phyloP scores from a whole-genome alignment of 2,329 filamentous ascomycete genomes.

The Septoria petroselini region DNA sequence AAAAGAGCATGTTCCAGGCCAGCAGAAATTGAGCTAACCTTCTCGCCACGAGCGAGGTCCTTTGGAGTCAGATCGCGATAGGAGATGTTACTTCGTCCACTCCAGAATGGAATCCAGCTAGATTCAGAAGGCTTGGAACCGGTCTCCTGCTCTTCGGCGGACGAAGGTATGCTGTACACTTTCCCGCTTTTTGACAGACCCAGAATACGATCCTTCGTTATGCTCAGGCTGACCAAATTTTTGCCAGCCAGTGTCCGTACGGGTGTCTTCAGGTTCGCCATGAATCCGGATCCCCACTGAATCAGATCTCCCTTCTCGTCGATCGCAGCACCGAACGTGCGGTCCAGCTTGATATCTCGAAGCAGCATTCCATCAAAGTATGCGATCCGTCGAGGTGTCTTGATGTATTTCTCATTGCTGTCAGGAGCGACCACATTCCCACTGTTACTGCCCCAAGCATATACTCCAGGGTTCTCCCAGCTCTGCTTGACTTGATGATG shows the following conservation, averaged over 20 bases:
- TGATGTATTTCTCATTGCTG: constrained; percentile 72
- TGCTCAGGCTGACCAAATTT: constrained; percentile 68
- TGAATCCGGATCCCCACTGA: constrained; percentile 84
- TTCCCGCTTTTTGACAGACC: constrained; percentile 70
- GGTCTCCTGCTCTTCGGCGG: constrained; percentile 65
- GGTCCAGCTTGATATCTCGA: constrained; percentile 81
- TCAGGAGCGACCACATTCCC: constrained; percentile 83
- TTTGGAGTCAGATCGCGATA: constrained; percentile 70
- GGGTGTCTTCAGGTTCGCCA: constrained; percentile 61
- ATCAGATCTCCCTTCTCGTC: constrained; percentile 83
- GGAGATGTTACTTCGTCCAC: constrained; percentile 55
- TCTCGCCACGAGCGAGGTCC: constrained; percentile 66
- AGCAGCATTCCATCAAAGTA: constrained; percentile 84
- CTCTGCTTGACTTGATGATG: constrained; percentile 84
- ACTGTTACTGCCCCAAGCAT: constrained; percentile 86
- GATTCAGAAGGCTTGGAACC: constrained; percentile 63
- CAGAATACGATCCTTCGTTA: constrained; percentile 80
- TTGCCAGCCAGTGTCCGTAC: constrained; percentile 74
- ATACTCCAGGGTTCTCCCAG: constrained; percentile 79
- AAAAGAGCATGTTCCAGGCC: constrained; percentile 85
- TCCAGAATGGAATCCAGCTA: constrained; percentile 75
- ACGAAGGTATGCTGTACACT: constrained; percentile 81
- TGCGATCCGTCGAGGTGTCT: constrained; percentile 70
- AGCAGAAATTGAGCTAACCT: constrained; percentile 67
- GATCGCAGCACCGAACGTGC: constrained; percentile 79